Base-by-base conservation (phyloP, 192 early-diverging fungal species). In the Geosiphon pyriformis region DNA sequence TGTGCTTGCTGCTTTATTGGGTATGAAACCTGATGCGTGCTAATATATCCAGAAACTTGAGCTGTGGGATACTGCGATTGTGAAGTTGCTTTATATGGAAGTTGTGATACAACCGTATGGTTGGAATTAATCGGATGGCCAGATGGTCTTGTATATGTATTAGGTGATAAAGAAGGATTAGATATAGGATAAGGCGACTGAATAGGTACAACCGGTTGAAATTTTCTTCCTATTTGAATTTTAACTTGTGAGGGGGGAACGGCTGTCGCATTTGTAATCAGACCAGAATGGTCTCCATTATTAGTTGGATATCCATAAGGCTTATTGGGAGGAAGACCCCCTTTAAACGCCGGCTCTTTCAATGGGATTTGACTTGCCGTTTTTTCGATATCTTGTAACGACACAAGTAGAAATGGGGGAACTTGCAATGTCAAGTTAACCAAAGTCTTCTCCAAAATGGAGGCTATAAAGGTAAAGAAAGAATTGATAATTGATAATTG, bases 321-420 rank as follows among this genome's bases (percentile, higher is more conserved):
- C 33, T 78, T 80, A 35, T 63, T 76, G 46, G 77, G 67, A n/a
- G 81, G 79, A 29, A 83, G 51, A 22, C 74, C 63, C n/a, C 82
- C 82, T n/a, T 69, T 59, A 52, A 76, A 83, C 11, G 73, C 68
- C 1, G 79, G 18, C 22, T 79, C 79, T 25, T 76, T 68, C 31
- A 74, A 61, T 15, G 82, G 77, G 3, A 79, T 68, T 22, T 58
- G 63, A 8, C 64, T 50, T 59, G 80, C 79, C 0, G 82, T 57
- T 6, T 70, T 61, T 51, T 79, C 76, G 29, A 83, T 67, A 1
- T 65, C 68, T 50, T 77, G 58, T 34, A 64, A 15, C 6, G 64
- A 62, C 3, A 72, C 72, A 10, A 81, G 63, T 11, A 58, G 68
- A 2, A 73, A 70, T 18, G 82, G 78, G 42, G 72, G 49, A 7